These are phyloP conservation scores for Ilex asprella DNA, from an alignment of 257 asterid species.

Conservation along the genomic window DNA sequence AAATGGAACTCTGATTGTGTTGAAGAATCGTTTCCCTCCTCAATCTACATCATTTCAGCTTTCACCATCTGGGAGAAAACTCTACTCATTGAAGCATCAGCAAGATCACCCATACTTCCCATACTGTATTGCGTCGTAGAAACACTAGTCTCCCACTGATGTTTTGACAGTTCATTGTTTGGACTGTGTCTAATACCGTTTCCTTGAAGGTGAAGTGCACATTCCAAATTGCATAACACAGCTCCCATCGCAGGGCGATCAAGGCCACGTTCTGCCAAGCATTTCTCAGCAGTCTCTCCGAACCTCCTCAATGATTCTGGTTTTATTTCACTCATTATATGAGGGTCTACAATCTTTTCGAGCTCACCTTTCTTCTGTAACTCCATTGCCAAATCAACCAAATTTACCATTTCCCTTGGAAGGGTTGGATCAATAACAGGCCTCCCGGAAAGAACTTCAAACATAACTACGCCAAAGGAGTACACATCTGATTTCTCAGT, in stretches of 20 bases:
- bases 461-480: slow-evolving; percentile 38
- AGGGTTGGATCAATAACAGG: slow-evolving; percentile 36
- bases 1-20: too few species aligned
- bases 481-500: slow-evolving; percentile 41
- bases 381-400: slow-evolving; percentile 30
- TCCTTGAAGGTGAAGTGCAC: slow-evolving; percentile 25
- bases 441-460: slow-evolving; percentile 35
- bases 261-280: slow-evolving; percentile 30
- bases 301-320: slow-evolving; percentile 26
- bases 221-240: slow-evolving; percentile 41
- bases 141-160: slow-evolving; percentile 5
- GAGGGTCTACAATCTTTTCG: slow-evolving; percentile 22
- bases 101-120: slow-evolving; percentile 28
- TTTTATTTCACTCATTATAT: slow-evolving; percentile 15
- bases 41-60: slow-evolving; percentile 13
- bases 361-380: slow-evolving; percentile 12
- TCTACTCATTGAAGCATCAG: slow-evolving; percentile 29
- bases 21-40: not conserved
- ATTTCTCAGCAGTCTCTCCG: slow-evolving; percentile 28
- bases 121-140: slow-evolving; percentile 19
- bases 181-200: slow-evolving; percentile 1
- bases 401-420: slow-evolving; percentile 23
- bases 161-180: not conserved
- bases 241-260: slow-evolving; percentile 39
- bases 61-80: slow-evolving; percentile 36